A percentile compares a stretch with the other conserved stretches of the same genome.
Evolutionary conservation across 352 stramenopile genomes (phyloP).

Genomic region (Pythium dissotocum): DNA sequence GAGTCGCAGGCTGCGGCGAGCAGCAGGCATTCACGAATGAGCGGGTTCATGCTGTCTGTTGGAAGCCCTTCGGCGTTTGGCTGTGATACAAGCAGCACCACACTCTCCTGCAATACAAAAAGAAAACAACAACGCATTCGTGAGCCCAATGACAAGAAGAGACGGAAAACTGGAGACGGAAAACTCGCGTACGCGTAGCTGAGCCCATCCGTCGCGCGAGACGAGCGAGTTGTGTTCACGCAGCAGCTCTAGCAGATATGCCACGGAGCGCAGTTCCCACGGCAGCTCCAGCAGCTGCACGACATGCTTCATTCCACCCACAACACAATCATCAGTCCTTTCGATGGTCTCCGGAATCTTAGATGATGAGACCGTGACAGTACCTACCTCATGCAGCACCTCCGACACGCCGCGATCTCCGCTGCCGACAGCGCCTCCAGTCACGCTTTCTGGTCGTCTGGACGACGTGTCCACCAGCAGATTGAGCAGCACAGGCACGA

Average conservation of each 20-base stretch:
- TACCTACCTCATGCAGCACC: conserved; percentile 34
- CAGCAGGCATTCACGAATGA: conserved; percentile 63
- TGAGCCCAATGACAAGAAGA: neutral
- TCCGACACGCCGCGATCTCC: neutral
- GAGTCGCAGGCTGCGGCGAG: conserved; percentile 34
- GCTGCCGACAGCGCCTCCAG: neutral
- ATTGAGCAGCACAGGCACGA: conserved; percentile 56
- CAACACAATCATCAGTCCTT: neutral
- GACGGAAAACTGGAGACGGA: neutral
- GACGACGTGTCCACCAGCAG: conserved; percentile 38
- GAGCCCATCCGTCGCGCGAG: conserved; percentile 43
- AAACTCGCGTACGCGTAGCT: conserved; percentile 45
- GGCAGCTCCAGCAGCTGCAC: conserved; percentile 65
- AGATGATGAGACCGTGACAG: neutral
- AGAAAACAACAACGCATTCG: neutral
- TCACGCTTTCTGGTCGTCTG: neutral
- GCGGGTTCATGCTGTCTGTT: conserved; percentile 37
- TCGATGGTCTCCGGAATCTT: neutral
- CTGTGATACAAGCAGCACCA: conserved; percentile 14
- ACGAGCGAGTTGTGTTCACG: conserved; percentile 52
- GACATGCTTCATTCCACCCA: conserved; percentile 36
- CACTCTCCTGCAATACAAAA: conserved; percentile 17
- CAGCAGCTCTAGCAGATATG: conserved; percentile 60
- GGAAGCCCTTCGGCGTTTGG: neutral
- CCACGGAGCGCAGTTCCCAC: conserved; percentile 53